phyloP scores from a whole-genome alignment of 352 stramenopile species.

The Thraustotheca clavata region DNA sequence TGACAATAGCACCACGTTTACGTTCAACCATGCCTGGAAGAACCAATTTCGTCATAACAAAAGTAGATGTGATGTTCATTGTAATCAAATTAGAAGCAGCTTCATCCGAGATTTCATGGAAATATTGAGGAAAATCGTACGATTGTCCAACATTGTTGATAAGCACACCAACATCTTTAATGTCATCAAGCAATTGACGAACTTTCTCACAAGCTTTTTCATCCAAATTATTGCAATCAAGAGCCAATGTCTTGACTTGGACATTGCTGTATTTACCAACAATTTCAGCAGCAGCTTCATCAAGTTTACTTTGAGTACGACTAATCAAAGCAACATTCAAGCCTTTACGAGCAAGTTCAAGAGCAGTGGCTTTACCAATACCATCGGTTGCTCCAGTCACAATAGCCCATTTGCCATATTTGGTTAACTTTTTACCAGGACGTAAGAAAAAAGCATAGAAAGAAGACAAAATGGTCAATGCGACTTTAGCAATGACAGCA shows the following conservation, averaged over 20 bases:
- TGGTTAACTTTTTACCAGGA: conserved; percentile 88
- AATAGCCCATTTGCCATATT: conserved; percentile 96
- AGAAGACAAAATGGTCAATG: conserved; percentile 36
- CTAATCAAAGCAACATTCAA: conserved; percentile 97
- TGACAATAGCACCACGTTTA: conserved; percentile 95
- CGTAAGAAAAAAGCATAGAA: conserved; percentile 89
- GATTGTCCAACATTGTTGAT: conserved; percentile 99
- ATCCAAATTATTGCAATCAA: conserved; percentile 93
- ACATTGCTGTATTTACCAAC: conserved; percentile 86
- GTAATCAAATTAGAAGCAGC: conserved; percentile 90
- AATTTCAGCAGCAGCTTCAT: conserved; percentile 92
- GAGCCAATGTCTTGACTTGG: conserved; percentile 79
- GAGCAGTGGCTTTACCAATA: conserved; percentile 86
- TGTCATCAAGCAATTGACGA: conserved; percentile 42
- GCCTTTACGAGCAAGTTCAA: conserved; percentile 95
- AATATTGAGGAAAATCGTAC: conserved; percentile 98
- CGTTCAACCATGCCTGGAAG: conserved; percentile 90
- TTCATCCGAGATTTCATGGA: conserved; percentile 93
- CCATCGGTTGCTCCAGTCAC: conserved; percentile 95
- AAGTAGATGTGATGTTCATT: conserved; percentile 68
- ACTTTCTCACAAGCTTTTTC: conserved; percentile 51
- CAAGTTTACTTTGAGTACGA: conserved; percentile 93
- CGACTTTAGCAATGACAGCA: conserved; percentile 39
- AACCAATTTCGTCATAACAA: conserved; percentile 81
- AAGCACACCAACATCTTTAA: conserved; percentile 94